A percentile compares a stretch with the other conserved stretches of the same genome.
These are phyloP conservation scores for Dipodascus albidus DNA, from an alignment of 805 yeast species.

Conservation along the genomic window DNA sequence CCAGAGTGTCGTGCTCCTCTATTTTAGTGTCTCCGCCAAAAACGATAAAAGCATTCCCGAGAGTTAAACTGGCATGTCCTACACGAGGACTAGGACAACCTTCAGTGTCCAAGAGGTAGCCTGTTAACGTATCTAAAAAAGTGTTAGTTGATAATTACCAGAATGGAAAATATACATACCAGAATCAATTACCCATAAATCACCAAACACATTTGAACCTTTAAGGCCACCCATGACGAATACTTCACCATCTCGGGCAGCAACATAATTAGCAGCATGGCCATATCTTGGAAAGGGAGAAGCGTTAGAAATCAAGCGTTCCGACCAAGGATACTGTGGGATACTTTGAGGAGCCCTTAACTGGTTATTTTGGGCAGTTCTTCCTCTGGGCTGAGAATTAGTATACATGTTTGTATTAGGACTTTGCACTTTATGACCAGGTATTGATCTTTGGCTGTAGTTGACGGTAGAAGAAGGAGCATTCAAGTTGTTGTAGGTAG, in stretches of 20 bases:
- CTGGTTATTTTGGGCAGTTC: not conserved
- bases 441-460: not conserved
- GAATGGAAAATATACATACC: constrained; percentile 28
- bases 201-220: constrained; percentile 88
- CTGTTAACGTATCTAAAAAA: constrained; percentile 23
- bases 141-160: constrained; percentile 4
- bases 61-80: constrained; percentile 83
- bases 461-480: not conserved
- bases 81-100: constrained; percentile 91
- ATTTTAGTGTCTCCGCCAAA: constrained; percentile 94
- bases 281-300: constrained; percentile 94
- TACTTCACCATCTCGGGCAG: constrained; percentile 71
- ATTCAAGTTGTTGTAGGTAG: not conserved
- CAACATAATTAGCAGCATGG: constrained; percentile 70
- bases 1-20: constrained; percentile 58
- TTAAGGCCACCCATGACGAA: constrained; percentile 92
- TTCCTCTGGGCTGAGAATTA: too few species aligned
- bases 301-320: constrained; percentile 23
- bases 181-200: constrained; percentile 80
- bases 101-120: constrained; percentile 57
- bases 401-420: too few species aligned
- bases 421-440: too few species aligned
- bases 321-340: constrained; percentile 26
- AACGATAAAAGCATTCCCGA: constrained; percentile 90
- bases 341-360: not conserved